These are phyloP conservation scores for Monosporascus sp. DNA, from an alignment of 2,329 filamentous ascomycete species.

Conservation along the genomic window DNA sequence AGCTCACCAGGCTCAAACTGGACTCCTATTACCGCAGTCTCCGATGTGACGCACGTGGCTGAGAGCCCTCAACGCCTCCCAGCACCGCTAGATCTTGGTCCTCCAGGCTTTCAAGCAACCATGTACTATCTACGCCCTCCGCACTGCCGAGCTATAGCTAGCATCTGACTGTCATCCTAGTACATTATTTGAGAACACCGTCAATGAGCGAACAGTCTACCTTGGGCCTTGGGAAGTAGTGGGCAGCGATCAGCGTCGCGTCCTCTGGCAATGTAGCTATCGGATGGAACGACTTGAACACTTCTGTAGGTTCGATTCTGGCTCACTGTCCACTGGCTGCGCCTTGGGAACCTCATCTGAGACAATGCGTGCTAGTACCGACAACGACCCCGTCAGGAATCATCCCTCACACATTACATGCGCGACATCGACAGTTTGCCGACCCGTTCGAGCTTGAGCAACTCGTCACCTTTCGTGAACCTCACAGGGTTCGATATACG, in stretches of 20 bases:
- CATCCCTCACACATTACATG: conserved; percentile 45
- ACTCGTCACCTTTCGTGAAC: conserved; percentile 41
- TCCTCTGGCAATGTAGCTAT: conserved; percentile 51
- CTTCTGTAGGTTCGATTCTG: conserved; percentile 33
- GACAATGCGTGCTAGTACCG: conserved; percentile 31
- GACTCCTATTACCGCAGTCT: conserved; percentile 43
- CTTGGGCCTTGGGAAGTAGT: conserved; percentile 50
- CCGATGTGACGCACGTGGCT: conserved; percentile 33
- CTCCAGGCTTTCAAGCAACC: conserved; percentile 49
- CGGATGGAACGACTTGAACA: conserved; percentile 47
- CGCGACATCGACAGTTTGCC: conserved; percentile 45
- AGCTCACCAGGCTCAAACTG: conserved; percentile 41
- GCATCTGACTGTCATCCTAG: conserved; percentile 22
- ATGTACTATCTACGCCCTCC: conserved; percentile 35
- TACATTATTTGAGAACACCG: conserved; percentile 45
- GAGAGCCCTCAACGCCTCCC: conserved; percentile 37
- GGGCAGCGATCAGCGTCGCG: conserved; percentile 40
- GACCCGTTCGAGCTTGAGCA: conserved; percentile 46
- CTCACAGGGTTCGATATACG: conserved; percentile 44
- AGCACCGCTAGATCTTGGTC: conserved; percentile 44
- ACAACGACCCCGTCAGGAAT: conserved; percentile 39
- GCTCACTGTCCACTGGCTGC: conserved; percentile 1
- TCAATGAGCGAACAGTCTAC: conserved; percentile 44
- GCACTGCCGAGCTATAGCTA: background rate
- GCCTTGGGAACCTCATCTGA: conserved; percentile 2